Evolutionary conservation across 75 land plant genomes (phyloP).

Genomic region (Azolla pinnata): DNA sequence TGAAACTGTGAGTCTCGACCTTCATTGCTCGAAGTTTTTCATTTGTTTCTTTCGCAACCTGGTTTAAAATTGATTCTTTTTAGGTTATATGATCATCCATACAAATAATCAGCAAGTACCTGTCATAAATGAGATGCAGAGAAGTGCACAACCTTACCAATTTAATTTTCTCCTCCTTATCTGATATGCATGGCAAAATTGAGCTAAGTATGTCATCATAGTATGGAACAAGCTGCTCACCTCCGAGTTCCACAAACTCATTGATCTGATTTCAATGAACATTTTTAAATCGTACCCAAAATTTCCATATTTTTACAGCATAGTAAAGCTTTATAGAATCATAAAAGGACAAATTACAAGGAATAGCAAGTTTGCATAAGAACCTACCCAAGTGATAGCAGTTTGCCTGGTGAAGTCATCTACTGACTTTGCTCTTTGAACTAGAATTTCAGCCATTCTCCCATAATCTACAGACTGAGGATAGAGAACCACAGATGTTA

Average conservation of each 20-base stretch:
- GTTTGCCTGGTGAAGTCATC: constrained; percentile 96
- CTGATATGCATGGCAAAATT: constrained; percentile 89
- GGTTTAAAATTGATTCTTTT: too few relatives aligned
- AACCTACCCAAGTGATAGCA: constrained; percentile 86
- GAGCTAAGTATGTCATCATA: constrained; percentile 94
- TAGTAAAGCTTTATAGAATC: too few relatives aligned
- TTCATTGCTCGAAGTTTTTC: constrained; percentile 74
- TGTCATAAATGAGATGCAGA: neutral
- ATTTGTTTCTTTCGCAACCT: constrained; percentile 98
- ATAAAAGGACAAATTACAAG: neutral
- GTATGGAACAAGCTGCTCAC: constrained; percentile 89
- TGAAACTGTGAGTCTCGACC: constrained; percentile 68
- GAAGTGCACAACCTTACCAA: constrained; percentile 44
- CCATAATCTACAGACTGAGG: constrained; percentile 99
- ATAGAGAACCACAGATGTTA: constrained; percentile 4
- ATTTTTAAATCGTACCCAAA: neutral
- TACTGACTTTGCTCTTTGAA: constrained; percentile 71
- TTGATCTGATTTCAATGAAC: constrained; percentile 84
- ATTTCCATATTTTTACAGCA: too few relatives aligned
- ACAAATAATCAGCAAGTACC: neutral
- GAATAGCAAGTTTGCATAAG: neutral
- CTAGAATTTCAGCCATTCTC: constrained; percentile 97
- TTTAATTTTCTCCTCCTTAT: constrained; percentile 97
- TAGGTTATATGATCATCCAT: neutral
- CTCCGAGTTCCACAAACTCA: constrained; percentile 98